Evolutionary conservation across 2,329 filamentous ascomycete species (phyloP), one percentile per base, ranked within the genome.

Genomic region (Tolypocladium ovalisporum): DNA sequence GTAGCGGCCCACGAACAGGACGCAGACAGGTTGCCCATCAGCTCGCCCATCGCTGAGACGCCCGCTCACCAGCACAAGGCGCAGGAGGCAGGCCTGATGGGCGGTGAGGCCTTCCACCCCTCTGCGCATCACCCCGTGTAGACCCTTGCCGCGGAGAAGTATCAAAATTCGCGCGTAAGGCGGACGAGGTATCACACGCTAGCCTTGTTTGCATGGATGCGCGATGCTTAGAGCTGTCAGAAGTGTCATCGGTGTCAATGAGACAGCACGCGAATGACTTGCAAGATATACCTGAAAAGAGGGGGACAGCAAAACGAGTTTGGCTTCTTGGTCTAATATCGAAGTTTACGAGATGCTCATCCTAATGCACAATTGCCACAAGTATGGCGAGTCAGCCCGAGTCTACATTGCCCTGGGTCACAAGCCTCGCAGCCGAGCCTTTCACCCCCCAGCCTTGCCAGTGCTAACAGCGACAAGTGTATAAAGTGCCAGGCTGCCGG

Each of bases 31-130:
- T 47, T 57, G 34, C 62, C 62, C 36, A 63, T 59, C 49, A 63
- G 60, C 32, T 60, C 63, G 9, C 56, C 61, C 27, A 27, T 42
- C n/a, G 54, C 44, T 4, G n/a, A 22, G 4, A 52, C 58, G 29
- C 40, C 49, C 9, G 40, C 59, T 42, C 55, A 58, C 29, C 56
- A 54, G 35, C 60, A 60, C 47, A 59, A 59, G 60, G 62, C 57
- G 36, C 78, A 62, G 54, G 39, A 81, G 60, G 73, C 74, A 6
- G 79, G 79, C 7, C 72, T 81, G 44, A 75, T 70, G 29, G 66
- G 65, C 36, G 64, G 60, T 24, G 62, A 35, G 67, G 70, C 53
- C 13, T 54, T 52, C 17, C 27, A 56, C 6, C 27, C 32, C 32
- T 34, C 32, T 34, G n/a, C n/a, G n/a, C 32, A 34, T 9, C 32